phyloP scores from a whole-genome alignment of 164 flowering plant genomes.

The Dillenia suffruticosa region DNA sequence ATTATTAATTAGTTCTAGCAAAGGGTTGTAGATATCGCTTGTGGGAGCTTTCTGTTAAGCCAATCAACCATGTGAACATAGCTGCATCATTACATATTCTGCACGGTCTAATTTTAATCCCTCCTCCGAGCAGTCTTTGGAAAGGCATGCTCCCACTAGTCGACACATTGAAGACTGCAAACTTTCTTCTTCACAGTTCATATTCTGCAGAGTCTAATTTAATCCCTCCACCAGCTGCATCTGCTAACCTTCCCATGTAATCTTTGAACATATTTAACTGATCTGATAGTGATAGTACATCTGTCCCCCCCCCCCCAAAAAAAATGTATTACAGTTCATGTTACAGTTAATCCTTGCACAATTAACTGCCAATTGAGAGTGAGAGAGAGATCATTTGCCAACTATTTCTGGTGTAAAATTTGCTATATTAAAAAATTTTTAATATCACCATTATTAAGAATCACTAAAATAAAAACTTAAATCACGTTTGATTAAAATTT shows the following conservation, averaged over 20 bases:
- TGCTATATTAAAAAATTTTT: too few species aligned
- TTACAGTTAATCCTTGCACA: too few species aligned
- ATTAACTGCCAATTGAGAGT: not conserved
- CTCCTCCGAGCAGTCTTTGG: slow-evolving; percentile 40
- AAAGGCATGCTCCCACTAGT: slow-evolving; percentile 52
- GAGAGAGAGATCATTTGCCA: slow-evolving; percentile 13
- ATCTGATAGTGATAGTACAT: slow-evolving; percentile 23
- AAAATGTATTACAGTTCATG: not conserved
- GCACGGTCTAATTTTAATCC: slow-evolving; percentile 24
- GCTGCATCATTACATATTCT: slow-evolving; percentile 32
- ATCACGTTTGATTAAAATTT: too few species aligned
- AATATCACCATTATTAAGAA: too few species aligned
- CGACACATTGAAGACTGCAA: slow-evolving; percentile 31
- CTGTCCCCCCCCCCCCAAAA: too few species aligned
- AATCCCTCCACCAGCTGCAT: slow-evolving; percentile 22
- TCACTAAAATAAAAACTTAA: too few species aligned
- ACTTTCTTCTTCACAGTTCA: slow-evolving; percentile 40
- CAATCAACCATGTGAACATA: slow-evolving; percentile 7
- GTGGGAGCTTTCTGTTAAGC: slow-evolving; percentile 15
- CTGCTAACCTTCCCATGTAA: slow-evolving; percentile 22
- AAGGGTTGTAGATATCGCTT: slow-evolving; percentile 34
- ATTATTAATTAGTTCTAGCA: slow-evolving; percentile 4
- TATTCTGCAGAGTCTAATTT: slow-evolving; percentile 3
- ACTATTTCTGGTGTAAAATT: slow-evolving; percentile 22
- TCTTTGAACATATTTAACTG: slow-evolving; percentile 34